These are phyloP conservation scores for Elsinoe necatrix DNA, from an alignment of 2,329 filamentous ascomycete species.

Conservation along the genomic window DNA sequence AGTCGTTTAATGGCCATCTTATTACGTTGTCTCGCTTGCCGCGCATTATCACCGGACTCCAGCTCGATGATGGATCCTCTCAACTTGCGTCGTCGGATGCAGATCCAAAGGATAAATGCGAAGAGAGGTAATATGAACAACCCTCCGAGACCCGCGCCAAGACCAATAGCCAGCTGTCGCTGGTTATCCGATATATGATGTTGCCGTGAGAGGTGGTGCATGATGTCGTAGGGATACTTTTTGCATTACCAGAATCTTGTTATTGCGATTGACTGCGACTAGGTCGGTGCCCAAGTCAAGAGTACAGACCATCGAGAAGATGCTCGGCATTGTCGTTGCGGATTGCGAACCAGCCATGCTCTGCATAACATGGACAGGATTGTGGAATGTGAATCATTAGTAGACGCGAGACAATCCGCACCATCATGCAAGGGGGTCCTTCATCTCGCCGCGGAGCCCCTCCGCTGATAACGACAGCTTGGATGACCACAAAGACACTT, in stretches of 20 bases:
- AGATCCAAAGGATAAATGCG: neutral
- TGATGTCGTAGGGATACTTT: neutral
- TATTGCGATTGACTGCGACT: neutral
- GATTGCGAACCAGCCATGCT: slow-evolving; percentile 8
- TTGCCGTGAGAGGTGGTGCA: neutral
- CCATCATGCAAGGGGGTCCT: neutral
- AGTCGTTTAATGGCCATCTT: neutral
- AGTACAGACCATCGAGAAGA: neutral
- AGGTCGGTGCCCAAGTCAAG: neutral
- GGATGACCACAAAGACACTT: slow-evolving; percentile 46
- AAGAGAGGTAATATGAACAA: neutral
- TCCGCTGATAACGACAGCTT: slow-evolving; percentile 37
- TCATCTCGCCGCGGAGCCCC: neutral
- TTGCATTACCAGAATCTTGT: neutral
- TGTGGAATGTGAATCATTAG: neutral
- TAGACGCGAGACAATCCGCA: slow-evolving; percentile 1
- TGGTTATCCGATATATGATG: neutral
- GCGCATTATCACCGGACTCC: neutral
- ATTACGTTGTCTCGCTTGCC: neutral
- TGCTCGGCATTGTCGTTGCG: neutral
- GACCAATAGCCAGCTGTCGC: slow-evolving; percentile 3
- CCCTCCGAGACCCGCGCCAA: slow-evolving; percentile 1
- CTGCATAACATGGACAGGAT: slow-evolving; percentile 2
- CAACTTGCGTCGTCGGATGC: neutral
- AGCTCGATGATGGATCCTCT: slow-evolving; percentile 3